Percentiles rank a stretch among this genome's conserved stretches.
Conservation (phyloP, 2,329 filamentous ascomycete species). For the Epichloe hybrida region DNA sequence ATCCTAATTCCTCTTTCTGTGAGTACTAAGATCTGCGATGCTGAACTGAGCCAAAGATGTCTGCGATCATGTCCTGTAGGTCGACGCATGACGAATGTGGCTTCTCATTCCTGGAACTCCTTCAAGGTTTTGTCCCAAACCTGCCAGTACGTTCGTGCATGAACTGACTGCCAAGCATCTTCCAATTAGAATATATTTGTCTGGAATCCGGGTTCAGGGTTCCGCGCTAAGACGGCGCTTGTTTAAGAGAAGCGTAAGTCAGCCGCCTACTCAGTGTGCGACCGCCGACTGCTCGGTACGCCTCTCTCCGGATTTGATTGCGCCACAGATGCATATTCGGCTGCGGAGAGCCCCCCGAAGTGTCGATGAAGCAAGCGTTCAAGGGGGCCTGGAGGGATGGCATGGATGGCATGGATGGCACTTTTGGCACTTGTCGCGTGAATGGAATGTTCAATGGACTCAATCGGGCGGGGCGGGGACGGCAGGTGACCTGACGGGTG, state of each 20-base stretch:
- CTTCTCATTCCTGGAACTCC: background rate
- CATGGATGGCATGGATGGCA: too few species aligned
- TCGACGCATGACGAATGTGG: background rate
- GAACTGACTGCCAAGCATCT: background rate
- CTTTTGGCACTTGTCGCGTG: too few species aligned
- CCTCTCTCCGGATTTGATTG: background rate
- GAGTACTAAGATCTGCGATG: background rate
- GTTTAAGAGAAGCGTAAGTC: background rate
- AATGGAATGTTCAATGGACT: too few species aligned
- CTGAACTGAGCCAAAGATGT: background rate
- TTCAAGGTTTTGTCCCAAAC: background rate
- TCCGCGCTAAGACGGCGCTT: background rate
- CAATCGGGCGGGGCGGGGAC: too few species aligned
- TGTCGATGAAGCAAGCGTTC: too few species aligned
- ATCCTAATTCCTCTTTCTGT: too few species aligned
- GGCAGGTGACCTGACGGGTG: too few species aligned
- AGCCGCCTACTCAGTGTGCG: background rate
- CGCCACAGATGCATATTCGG: background rate
- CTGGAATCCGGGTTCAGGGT: background rate
- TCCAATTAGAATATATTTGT: background rate
- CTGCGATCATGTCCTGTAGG: background rate
- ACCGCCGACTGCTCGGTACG: background rate
- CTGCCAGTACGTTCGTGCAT: background rate
- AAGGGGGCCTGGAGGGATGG: too few species aligned
- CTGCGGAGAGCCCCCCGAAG: too few species aligned